Percentiles rank a stretch among this genome's conserved stretches.
Conservation (phyloP, 805 yeast genomes). For the Spathaspora passalidarum region DNA sequence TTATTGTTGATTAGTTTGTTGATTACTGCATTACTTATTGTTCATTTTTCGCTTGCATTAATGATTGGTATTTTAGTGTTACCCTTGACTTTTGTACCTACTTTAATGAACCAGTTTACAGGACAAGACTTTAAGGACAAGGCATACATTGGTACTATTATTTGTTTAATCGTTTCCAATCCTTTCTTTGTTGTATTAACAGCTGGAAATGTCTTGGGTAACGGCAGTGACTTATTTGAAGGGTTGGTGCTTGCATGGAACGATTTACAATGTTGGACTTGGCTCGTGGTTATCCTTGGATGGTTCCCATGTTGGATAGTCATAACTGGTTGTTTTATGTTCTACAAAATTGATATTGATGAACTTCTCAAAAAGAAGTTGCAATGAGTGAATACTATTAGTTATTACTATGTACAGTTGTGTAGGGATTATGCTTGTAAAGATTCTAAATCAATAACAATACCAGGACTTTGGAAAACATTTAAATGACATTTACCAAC, state of each 20-base stretch:
- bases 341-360: conserved; percentile 1
- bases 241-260: conserved; percentile 64
- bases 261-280: conserved; percentile 78
- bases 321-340: conserved; percentile 13
- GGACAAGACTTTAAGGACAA: neutral
- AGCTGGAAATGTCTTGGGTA: conserved; percentile 24
- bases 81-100: conserved; percentile 67
- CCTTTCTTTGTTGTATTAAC: conserved; percentile 43
- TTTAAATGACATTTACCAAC: conserved; percentile 64
- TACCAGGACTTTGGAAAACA: conserved; percentile 77
- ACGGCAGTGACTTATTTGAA: conserved; percentile 40
- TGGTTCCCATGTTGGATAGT: conserved; percentile 84
- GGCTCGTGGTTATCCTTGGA: conserved; percentile 68
- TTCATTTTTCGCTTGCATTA: conserved; percentile 82
- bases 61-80: conserved; percentile 64
- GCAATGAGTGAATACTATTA: neutral
- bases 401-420: neutral
- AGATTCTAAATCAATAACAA: conserved; percentile 49
- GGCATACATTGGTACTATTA: conserved; percentile 21
- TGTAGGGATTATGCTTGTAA: too few relatives aligned
- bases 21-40: conserved; percentile 69
- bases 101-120: conserved; percentile 5
- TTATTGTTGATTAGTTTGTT: conserved; percentile 59
- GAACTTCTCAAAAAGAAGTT: neutral
- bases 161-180: conserved; percentile 44